Conservation (phyloP, 2,329 filamentous ascomycete genomes). For the Fusarium longipes region DNA sequence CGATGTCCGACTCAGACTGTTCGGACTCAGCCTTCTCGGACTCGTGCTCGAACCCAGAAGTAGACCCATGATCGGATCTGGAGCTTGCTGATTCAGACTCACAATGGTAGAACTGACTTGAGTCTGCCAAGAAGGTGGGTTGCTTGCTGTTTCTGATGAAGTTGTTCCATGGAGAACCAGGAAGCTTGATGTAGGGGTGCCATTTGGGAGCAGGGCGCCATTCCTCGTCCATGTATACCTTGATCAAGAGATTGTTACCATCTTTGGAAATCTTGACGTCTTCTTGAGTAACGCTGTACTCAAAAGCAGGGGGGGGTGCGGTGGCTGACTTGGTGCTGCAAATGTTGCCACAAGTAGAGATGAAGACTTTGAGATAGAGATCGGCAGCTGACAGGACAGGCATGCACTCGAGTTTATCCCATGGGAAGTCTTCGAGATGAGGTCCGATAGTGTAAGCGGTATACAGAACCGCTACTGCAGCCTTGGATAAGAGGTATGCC, state of each 20-base stretch:
- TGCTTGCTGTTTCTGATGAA: constrained; percentile 34
- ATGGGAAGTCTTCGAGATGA: constrained; percentile 15
- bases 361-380: constrained; percentile 14
- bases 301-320: constrained; percentile 7
- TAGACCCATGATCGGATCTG: background rate
- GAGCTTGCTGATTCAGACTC: background rate
- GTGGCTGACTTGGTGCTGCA: background rate
- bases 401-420: background rate
- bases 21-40: background rate
- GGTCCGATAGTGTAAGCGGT: constrained; percentile 36
- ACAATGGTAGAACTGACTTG: background rate
- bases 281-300: constrained; percentile 37
- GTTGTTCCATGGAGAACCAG: constrained; percentile 44
- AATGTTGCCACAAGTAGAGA: background rate
- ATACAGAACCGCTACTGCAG: constrained; percentile 37
- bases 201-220: constrained; percentile 33
- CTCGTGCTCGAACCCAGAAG: background rate
- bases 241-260: constrained; percentile 34
- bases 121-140: constrained; percentile 4
- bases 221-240: constrained; percentile 5
- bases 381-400: background rate
- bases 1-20: background rate
- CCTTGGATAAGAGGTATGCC: constrained; percentile 32
- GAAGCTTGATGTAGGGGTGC: constrained; percentile 36
- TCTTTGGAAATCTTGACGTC: constrained; percentile 34